A percentile compares a stretch with the other conserved stretches of the same genome.
Evolutionary conservation across 2,329 filamentous ascomycete species (phyloP).

Genomic region (Penicillium janthinellum): DNA sequence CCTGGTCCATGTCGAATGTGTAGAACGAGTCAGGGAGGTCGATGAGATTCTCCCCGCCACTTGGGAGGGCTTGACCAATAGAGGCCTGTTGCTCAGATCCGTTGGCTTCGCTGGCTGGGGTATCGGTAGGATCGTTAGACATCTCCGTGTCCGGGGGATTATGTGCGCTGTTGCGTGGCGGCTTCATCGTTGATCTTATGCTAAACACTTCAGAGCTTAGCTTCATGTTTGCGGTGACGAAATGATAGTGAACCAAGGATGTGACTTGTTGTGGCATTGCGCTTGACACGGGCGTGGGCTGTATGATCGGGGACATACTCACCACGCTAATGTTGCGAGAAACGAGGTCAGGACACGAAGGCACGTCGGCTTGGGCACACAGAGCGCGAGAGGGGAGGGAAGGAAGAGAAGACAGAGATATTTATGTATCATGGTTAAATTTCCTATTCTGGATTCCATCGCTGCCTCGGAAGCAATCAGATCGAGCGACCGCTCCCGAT

Average conservation of each 20-base stretch:
- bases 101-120: too few species aligned
- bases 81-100: neutral
- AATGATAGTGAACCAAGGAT: neutral
- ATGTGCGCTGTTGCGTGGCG: neutral
- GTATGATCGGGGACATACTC: neutral
- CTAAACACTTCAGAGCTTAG: neutral
- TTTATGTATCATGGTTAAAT: neutral
- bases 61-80: neutral
- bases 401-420: neutral
- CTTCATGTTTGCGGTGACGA: neutral
- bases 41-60: neutral
- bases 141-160: neutral
- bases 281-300: neutral
- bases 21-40: neutral
- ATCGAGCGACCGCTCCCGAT: too few species aligned
- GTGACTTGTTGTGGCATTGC: neutral
- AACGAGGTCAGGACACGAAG: neutral
- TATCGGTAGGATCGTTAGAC: neutral
- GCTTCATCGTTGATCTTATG: neutral
- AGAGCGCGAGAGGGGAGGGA: neutral
- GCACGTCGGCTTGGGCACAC: neutral
- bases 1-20: neutral
- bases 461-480: neutral
- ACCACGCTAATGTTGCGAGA: neutral
- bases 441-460: neutral